phyloP scores from a whole-genome alignment of 768 basidiomycete genomes.

The Crassisporium funariophilum region DNA sequence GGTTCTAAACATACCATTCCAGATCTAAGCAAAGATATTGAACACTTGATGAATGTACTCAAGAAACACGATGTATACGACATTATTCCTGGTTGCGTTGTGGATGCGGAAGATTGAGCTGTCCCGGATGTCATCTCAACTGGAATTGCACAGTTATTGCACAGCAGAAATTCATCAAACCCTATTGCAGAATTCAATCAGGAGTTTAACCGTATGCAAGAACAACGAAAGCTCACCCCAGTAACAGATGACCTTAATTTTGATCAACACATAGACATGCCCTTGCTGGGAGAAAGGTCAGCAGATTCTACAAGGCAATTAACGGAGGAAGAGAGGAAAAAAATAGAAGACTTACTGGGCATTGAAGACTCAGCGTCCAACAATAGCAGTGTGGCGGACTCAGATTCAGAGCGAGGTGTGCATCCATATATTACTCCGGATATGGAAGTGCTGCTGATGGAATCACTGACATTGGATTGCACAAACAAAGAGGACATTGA shows the following conservation, averaged over 20 bases:
- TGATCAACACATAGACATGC: background rate
- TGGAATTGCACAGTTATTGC: background rate
- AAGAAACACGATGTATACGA: background rate
- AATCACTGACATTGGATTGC: background rate
- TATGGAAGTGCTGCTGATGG: background rate
- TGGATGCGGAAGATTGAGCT: background rate
- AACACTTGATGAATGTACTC: background rate
- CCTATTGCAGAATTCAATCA: background rate
- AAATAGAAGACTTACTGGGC: background rate
- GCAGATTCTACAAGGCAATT: background rate
- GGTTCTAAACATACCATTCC: conserved; percentile 2
- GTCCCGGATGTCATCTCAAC: background rate
- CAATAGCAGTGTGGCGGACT: no score
- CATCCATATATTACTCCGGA: background rate
- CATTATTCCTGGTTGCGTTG: background rate
- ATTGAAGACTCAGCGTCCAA: background rate
- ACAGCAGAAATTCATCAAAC: background rate
- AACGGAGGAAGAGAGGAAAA: background rate
- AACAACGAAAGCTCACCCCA: background rate
- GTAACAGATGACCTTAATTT: background rate
- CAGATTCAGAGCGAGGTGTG: background rate
- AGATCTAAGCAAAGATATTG: background rate
- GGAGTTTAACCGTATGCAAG: background rate
- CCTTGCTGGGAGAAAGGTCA: background rate
- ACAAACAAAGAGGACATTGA: background rate